Percentiles rank a stretch among this genome's conserved stretches.
These are phyloP conservation scores for Eucalyptus curtisii DNA, from an alignment of 345 rosid species.

Conservation along the genomic window DNA sequence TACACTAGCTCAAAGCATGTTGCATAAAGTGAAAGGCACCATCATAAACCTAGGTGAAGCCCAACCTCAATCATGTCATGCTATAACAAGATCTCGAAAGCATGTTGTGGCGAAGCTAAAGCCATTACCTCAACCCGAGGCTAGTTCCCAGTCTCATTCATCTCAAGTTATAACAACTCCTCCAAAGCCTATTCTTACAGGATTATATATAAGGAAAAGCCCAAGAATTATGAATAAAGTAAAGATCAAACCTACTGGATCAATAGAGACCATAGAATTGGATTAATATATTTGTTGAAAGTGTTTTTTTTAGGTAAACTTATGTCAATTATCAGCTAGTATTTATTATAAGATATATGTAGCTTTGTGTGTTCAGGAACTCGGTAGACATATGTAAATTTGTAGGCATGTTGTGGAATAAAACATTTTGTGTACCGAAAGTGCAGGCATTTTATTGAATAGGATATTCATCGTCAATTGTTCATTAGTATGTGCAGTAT, in stretches of 20 bases:
- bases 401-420: background rate
- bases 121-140: rapidly evolving
- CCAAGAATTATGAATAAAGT: background rate
- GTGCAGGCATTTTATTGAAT: background rate
- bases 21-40: background rate
- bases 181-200: background rate
- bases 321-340: background rate
- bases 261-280: background rate
- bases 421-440: background rate
- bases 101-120: background rate
- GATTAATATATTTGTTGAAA: background rate
- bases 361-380: background rate
- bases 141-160: too few species aligned
- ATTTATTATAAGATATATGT: too few species aligned
- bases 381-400: too few species aligned
- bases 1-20: background rate
- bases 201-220: background rate
- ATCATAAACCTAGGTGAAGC: background rate
- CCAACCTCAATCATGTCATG: background rate
- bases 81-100: background rate
- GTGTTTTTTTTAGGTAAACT: background rate
- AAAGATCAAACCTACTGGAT: background rate
- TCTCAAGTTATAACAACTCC: background rate
- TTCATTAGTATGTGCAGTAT: background rate
- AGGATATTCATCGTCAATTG: background rate